Evolutionary conservation across 1,139 yeast species (phyloP), one percentile per base, ranked within the genome.

Genomic region (Candida glucosophila): DNA sequence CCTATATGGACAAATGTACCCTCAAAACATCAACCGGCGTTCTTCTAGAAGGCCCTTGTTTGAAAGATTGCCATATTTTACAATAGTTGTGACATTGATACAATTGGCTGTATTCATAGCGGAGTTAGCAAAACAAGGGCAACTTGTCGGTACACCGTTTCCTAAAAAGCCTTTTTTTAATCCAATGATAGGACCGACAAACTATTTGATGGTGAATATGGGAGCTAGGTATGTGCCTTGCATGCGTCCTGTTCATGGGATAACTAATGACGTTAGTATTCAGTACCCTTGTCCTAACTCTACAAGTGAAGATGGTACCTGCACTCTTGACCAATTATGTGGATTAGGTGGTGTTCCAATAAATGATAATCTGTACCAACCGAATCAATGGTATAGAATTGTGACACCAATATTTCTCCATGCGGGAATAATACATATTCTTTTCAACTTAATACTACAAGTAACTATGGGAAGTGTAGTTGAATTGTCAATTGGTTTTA

Each of bases 111-210:
- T 78, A 11, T 79, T 79, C 41, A 62, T 78, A n/a, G 79, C 67
- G n/a, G 88, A 79, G 45, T 50, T 80, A 23, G 68, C 60, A 6
- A 59, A 55, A 32, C 74, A 75, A 82, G 64, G 76, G 4, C 40
- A 49, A 5, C 53, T 73, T 24, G 78, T 88, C 0, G 85, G 85
- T 2, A 64, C 73, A 4, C 77, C 81, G 2, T 70, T 79, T 35
- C 83, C 75, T 45, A 74, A 83, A 1, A 50, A 74, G 38, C 90
- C 90, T 3, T 67, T 73, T 32, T 77, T 79, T 53, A 79, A 79
- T 44, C 88, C 88, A 6, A 78, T 79, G 88, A 51, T 79, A 24
- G 90, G 90, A 1, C 90, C 90, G n/a, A 76, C 85, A 2, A 56
- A 77, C 0, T 77, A 77, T 40, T 54, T 77, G 6, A 59, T 74